These are phyloP conservation scores for Hortiboletus flavorubellus DNA, from an alignment of 768 basidiomycete genomes.

Conservation along the genomic window DNA sequence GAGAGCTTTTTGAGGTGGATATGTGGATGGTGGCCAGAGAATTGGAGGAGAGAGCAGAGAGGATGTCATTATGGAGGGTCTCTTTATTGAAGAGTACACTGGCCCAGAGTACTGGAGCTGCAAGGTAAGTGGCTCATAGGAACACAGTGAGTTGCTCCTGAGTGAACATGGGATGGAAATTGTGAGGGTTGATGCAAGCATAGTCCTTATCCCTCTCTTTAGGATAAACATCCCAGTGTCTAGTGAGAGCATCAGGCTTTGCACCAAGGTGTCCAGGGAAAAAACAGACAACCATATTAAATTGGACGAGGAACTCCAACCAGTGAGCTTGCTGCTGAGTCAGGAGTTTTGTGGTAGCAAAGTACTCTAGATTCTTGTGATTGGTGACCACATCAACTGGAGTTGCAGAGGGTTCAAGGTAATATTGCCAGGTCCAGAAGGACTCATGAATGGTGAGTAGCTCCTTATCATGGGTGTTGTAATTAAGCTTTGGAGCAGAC, in stretches of 20 bases:
- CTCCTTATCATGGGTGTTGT: too few species aligned
- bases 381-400: not conserved
- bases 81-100: not conserved
- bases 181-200: not conserved
- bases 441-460: too few species aligned
- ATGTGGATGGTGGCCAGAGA: not conserved
- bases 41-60: too few species aligned
- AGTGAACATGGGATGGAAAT: not conserved
- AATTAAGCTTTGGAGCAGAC: not conserved
- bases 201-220: conserved; percentile 4
- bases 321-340: too few species aligned
- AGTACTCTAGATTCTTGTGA: not conserved
- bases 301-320: too few species aligned
- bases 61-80: too few species aligned
- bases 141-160: not conserved
- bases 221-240: not conserved
- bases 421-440: too few species aligned
- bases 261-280: too few species aligned
- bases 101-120: not conserved
- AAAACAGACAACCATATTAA: too few species aligned
- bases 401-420: not conserved
- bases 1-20: not conserved
- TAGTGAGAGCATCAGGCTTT: not conserved
- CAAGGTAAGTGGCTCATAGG: not conserved
- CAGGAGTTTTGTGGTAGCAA: too few species aligned